These are phyloP conservation scores for Rhodotorula paludigena DNA, from an alignment of 768 basidiomycete genomes.

Conservation along the genomic window DNA sequence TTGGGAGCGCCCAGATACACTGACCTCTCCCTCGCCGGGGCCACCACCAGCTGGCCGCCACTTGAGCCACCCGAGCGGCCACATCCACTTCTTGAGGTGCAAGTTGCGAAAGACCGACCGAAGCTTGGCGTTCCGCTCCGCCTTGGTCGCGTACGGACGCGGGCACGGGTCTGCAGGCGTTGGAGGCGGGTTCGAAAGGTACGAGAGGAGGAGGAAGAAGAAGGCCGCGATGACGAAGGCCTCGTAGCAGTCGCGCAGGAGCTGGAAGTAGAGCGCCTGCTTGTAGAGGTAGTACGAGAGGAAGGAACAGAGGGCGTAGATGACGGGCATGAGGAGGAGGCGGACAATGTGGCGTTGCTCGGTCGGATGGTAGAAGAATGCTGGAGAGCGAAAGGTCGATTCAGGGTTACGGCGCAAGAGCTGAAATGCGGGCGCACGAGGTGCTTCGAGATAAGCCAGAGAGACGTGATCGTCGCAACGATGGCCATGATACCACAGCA, in stretches of 20 bases:
- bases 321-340: conserved; percentile 69
- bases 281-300: conserved; percentile 42
- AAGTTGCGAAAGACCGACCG: conserved; percentile 48
- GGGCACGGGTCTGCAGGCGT: conserved; percentile 17
- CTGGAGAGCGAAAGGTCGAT: neutral
- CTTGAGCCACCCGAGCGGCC: conserved; percentile 61
- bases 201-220: conserved; percentile 70
- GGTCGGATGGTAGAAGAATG: conserved; percentile 59
- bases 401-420: conserved; percentile 2
- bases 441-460: conserved; percentile 61
- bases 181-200: conserved; percentile 53
- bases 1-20: conserved; percentile 40
- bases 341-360: conserved; percentile 57
- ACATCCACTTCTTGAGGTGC: conserved; percentile 60
- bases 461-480: conserved; percentile 49
- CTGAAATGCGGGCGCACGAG: conserved; percentile 52
- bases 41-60: conserved; percentile 54
- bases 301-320: conserved; percentile 60
- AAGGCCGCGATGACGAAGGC: conserved; percentile 68
- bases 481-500: conserved; percentile 57
- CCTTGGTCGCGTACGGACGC: conserved; percentile 21
- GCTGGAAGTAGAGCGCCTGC: conserved; percentile 64
- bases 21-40: conserved; percentile 20
- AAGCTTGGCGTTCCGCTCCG: conserved; percentile 22
- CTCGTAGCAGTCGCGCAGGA: conserved; percentile 71